Evolutionary conservation across 2,329 filamentous ascomycete genomes (phyloP).

Genomic region (Cladosporium sp.): DNA sequence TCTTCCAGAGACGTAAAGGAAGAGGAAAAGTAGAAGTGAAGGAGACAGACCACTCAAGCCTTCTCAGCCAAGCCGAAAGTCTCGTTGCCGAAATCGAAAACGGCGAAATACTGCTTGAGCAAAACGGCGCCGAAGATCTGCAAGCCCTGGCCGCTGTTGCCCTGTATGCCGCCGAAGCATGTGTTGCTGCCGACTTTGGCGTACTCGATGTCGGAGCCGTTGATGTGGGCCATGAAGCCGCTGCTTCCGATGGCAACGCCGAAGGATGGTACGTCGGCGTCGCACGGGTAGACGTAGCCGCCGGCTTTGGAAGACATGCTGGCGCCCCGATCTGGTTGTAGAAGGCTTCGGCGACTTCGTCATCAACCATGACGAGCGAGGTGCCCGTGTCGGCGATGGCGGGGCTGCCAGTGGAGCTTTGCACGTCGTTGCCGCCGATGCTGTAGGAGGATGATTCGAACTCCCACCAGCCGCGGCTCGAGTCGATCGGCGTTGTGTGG

Average conservation of each 20-base stretch:
- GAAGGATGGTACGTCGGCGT: constrained; percentile 39
- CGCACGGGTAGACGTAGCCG: constrained; percentile 44
- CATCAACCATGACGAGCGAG: constrained; percentile 58
- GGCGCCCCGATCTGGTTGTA: constrained; percentile 40
- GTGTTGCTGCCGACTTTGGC: constrained; percentile 47
- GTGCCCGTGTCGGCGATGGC: constrained; percentile 55
- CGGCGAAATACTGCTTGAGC: constrained; percentile 57
- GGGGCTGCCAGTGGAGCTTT: constrained; percentile 45
- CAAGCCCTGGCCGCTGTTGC: constrained; percentile 47
- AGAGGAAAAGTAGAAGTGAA: no score
- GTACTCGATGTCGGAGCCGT: constrained; percentile 48
- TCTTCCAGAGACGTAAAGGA: no score
- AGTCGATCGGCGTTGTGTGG: constrained; percentile 59
- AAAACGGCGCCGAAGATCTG: constrained; percentile 63
- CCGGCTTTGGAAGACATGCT: constrained; percentile 34
- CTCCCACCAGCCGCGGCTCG: constrained; percentile 64
- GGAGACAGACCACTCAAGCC: constrained; percentile 8
- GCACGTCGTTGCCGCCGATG: constrained; percentile 52
- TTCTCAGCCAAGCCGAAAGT: constrained; percentile 51
- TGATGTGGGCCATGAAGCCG: constrained; percentile 36
- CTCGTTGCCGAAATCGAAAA: constrained; percentile 53
- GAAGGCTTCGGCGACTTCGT: constrained; percentile 41
- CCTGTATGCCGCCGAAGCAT: constrained; percentile 67
- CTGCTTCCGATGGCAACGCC: constrained; percentile 53
- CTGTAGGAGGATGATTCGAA: constrained; percentile 56